Evolutionary conservation across 768 basidiomycete species (phyloP), one percentile per base, ranked within the genome.

Genomic region (Leccinum variicolor): DNA sequence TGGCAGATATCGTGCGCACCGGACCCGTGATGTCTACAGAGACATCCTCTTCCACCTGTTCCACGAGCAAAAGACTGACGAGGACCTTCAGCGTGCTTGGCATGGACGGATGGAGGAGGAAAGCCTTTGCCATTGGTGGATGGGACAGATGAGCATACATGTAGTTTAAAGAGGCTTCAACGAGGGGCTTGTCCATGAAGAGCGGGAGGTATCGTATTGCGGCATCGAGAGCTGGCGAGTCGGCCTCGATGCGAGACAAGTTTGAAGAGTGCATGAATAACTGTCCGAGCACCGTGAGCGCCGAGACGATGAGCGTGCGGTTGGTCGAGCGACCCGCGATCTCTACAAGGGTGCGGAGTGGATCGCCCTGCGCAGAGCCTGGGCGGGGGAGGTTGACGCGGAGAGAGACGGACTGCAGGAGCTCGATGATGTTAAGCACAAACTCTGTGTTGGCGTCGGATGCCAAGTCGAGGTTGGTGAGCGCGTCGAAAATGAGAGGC

Each of bases 111-210:
- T 86, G 85, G 17, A 87, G 77, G 46, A 94, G 73, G 66, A 94
- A 92, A 6, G 86, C 84, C 64, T 89, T 88, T 19, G 87, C 85
- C 82, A 90, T 86, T 7, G 85, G 74, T 8, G 85, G 81, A 66
- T 89, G 80, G 5, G 90, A 87, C 21, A 93, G 75, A 69, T 92
- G 89, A 7, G 81, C 75, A 66, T 90, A 90, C 14, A 94, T 67
- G 66, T 85, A 91, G 70, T 87, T 90, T 47, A 93, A 67, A 53
- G 82, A 85, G 6, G 86, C 84, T 52, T 90, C 88, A 4, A 90
- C 76, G 26, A 94, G 77, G 11, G 76, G 75, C 58, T 83, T 84
- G 74, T 94, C 92, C 41, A 78, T 64, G 68, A 89, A 81, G 4
- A 93, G 77, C 17, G 91, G 88, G 10, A 93, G 80, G 67, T 87